phyloP scores from a whole-genome alignment of 2,329 filamentous ascomycete genomes.

The Lachnellula subtilissima region DNA sequence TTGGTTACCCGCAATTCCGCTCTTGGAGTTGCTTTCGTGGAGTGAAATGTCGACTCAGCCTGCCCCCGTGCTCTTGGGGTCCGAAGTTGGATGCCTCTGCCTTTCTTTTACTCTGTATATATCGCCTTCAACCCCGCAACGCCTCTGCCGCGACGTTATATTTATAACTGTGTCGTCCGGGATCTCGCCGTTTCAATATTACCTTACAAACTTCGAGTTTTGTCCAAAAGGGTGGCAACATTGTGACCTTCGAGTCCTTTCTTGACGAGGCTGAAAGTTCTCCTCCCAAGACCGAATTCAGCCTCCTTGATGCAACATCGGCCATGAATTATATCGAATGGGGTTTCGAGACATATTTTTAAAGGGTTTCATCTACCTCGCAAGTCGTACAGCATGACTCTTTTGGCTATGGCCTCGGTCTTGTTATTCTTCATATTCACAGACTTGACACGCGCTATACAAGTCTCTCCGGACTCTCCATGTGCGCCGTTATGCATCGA shows the following conservation, averaged over 20 bases:
- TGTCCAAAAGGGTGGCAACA: background rate
- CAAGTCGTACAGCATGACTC: slow-evolving; percentile 5
- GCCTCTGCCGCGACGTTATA: background rate
- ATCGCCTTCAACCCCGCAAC: background rate
- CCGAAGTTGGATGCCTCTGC: background rate
- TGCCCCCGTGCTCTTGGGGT: background rate
- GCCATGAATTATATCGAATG: slow-evolving; percentile 2
- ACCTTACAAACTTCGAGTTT: background rate
- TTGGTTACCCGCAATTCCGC: background rate
- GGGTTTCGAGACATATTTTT: background rate
- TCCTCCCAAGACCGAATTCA: background rate
- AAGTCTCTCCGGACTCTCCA: slow-evolving; percentile 47
- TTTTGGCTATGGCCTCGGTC: background rate
- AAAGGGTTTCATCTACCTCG: background rate
- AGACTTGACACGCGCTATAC: slow-evolving; percentile 30
- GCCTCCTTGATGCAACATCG: background rate
- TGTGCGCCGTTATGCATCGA: slow-evolving; percentile 47
- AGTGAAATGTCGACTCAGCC: background rate
- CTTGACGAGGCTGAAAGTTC: background rate
- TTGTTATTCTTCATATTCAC: slow-evolving; percentile 1
- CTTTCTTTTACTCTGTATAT: background rate
- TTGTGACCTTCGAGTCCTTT: background rate
- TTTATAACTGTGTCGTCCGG: background rate
- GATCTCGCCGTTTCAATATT: background rate
- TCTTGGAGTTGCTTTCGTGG: background rate